phyloP scores from a whole-genome alignment of 2,329 filamentous ascomycete genomes.

The Diaporthe australafricana region DNA sequence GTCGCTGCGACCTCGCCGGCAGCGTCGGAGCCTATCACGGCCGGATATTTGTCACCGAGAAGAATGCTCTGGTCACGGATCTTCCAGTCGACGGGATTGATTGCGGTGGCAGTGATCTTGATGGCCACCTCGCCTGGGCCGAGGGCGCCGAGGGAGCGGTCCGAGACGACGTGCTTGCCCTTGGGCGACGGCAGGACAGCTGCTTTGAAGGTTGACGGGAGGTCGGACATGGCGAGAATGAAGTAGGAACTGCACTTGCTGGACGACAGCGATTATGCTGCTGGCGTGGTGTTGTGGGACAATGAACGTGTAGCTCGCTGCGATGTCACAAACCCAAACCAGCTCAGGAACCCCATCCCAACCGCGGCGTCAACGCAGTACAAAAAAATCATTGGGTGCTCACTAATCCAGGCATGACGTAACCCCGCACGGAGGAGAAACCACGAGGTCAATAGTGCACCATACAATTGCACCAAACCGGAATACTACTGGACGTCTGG shows the following conservation, averaged over 20 bases:
- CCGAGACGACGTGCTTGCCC: conserved; percentile 27
- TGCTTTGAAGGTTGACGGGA: conserved; percentile 33
- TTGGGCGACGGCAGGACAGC: conserved; percentile 34
- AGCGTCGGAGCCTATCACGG: conserved; percentile 48
- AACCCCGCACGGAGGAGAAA: neutral
- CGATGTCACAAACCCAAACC: neutral
- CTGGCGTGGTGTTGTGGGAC: neutral
- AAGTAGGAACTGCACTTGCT: neutral
- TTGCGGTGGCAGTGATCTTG: conserved; percentile 44
- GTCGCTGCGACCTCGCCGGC: conserved; percentile 49
- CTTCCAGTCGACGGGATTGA: conserved; percentile 52
- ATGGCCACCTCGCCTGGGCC: conserved; percentile 40
- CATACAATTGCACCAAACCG: neutral
- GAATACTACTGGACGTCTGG: neutral
- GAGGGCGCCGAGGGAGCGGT: conserved; percentile 38
- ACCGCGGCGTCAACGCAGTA: neutral
- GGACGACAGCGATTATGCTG: neutral
- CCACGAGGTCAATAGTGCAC: neutral
- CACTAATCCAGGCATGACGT: conserved; percentile 13
- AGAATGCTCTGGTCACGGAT: conserved; percentile 43
- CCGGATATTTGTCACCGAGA: conserved; percentile 45
- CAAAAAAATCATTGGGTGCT: neutral
- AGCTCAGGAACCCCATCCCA: neutral
- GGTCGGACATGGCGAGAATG: neutral
- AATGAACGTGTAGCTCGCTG: too few species aligned